A percentile compares a stretch with the other conserved stretches of the same genome.
These are phyloP conservation scores for Vaccinium myrtillus DNA, from an alignment of 148 eudicot species.

Conservation along the genomic window DNA sequence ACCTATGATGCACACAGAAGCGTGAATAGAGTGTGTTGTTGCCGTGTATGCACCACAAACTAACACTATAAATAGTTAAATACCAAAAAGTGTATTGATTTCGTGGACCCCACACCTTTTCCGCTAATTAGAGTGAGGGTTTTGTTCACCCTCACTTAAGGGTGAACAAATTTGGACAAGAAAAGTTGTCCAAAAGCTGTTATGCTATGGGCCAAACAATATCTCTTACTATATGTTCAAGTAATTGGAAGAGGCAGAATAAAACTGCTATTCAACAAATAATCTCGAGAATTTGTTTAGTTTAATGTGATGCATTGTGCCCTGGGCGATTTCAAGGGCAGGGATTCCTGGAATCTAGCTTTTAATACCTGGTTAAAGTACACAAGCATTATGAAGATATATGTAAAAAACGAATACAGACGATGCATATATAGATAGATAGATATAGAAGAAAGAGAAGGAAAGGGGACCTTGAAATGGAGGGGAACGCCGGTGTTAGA, in stretches of 20 bases:
- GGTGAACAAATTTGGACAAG: not conserved
- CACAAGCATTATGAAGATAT: too few relatives aligned
- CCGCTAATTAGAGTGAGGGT: too few relatives aligned
- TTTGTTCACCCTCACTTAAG: too few relatives aligned
- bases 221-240: too few relatives aligned
- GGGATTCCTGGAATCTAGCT: not conserved
- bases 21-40: not conserved
- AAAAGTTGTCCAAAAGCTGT: not conserved
- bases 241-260: too few relatives aligned
- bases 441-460: not conserved
- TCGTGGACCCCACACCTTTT: too few relatives aligned
- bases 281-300: not conserved
- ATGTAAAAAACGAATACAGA: not conserved
- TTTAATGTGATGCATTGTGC: not conserved
- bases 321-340: not conserved
- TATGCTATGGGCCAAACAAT: too few relatives aligned
- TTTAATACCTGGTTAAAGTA: not conserved
- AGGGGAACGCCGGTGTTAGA: not conserved
- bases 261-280: not conserved
- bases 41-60: not conserved
- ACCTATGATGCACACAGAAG: not conserved
- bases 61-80: too few relatives aligned
- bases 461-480: slow-evolving; percentile 8
- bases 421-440: not conserved
- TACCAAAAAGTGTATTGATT: too few relatives aligned